A percentile compares a stretch with the other conserved stretches of the same genome.
Conservation (phyloP, 2,329 filamentous ascomycete species). For the Curvularia sp. region DNA sequence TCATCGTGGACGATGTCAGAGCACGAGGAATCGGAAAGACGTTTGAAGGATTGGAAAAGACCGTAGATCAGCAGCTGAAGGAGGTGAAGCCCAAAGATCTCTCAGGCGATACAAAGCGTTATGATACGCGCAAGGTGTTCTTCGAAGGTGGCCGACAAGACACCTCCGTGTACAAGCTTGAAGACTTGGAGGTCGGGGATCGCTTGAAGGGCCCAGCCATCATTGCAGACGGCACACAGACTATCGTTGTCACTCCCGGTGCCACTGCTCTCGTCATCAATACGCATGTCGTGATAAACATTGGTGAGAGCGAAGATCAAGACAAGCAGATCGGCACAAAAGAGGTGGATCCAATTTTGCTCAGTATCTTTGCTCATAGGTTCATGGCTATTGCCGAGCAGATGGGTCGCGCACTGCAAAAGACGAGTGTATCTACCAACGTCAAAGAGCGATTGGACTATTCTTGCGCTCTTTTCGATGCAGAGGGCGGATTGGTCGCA, state of each 20-base stretch:
- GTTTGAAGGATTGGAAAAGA: conserved; percentile 78
- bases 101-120: conserved; percentile 66
- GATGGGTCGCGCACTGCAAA: conserved; percentile 80
- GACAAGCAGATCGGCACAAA: conserved; percentile 59
- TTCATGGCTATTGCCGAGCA: conserved; percentile 89
- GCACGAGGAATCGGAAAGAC: conserved; percentile 90
- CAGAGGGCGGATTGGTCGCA: conserved; percentile 75
- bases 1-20: conserved; percentile 89
- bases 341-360: conserved; percentile 75
- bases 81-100: conserved; percentile 67
- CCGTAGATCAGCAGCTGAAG: conserved; percentile 82
- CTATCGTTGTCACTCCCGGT: conserved; percentile 84
- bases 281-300: conserved; percentile 88
- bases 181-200: conserved; percentile 74
- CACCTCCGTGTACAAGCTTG: conserved; percentile 83
- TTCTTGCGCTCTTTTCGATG: conserved; percentile 81
- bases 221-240: conserved; percentile 86
- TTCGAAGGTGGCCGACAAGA: conserved; percentile 81
- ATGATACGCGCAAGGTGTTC: conserved; percentile 75
- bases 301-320: conserved; percentile 64
- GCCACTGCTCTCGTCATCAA: conserved; percentile 78
- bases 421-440: conserved; percentile 80
- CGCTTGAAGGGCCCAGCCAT: conserved; percentile 81
- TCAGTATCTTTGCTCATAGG: conserved; percentile 79
- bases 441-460: conserved; percentile 85